Percentiles rank a stretch among this genome's conserved stretches.
Evolutionary conservation across 2,329 filamentous ascomycete genomes (phyloP).

Genomic region (Neospermospora avenae): DNA sequence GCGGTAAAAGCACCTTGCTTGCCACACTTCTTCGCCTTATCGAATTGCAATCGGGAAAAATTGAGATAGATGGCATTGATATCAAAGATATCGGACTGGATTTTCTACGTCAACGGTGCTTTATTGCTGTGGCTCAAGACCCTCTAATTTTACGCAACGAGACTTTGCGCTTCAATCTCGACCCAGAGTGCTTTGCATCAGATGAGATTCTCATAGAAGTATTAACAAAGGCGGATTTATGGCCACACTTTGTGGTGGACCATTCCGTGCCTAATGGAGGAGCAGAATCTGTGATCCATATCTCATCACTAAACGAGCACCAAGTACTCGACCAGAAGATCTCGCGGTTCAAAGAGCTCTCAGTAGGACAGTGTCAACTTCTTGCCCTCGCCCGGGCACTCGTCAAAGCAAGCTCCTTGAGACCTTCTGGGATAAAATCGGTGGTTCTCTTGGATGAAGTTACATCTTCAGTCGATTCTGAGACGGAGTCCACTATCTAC

Average conservation of each 20-base stretch:
- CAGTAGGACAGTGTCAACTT: conserved; percentile 44
- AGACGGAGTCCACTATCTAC: conserved; percentile 35
- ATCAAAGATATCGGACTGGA: conserved; percentile 37
- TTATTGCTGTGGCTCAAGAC: conserved; percentile 43
- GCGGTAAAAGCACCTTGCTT: conserved; percentile 43
- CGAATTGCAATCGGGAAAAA: conserved; percentile 40
- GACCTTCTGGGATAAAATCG: conserved; percentile 25
- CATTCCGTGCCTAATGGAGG: not conserved
- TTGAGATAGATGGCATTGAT: conserved; percentile 44
- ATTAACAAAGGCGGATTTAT: conserved; percentile 7
- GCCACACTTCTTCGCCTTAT: conserved; percentile 48
- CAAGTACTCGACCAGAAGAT: conserved; percentile 31
- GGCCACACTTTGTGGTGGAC: not conserved
- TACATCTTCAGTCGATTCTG: conserved; percentile 39
- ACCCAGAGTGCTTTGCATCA: conserved; percentile 22
- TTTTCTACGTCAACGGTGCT: conserved; percentile 36
- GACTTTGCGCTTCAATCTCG: conserved; percentile 35
- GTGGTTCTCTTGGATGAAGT: conserved; percentile 43
- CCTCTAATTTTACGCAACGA: conserved; percentile 38
- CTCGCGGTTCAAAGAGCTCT: conserved; percentile 31
- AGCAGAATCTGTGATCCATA: not conserved
- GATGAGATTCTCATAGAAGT: conserved; percentile 21
- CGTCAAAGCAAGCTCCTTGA: conserved; percentile 29
- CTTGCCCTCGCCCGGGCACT: conserved; percentile 46
- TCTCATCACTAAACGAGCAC: conserved; percentile 10